Percentiles rank a stretch among this genome's conserved stretches.
These are phyloP conservation scores for Backusella westeae DNA, from an alignment of 192 early-diverging fungal species.

Conservation along the genomic window DNA sequence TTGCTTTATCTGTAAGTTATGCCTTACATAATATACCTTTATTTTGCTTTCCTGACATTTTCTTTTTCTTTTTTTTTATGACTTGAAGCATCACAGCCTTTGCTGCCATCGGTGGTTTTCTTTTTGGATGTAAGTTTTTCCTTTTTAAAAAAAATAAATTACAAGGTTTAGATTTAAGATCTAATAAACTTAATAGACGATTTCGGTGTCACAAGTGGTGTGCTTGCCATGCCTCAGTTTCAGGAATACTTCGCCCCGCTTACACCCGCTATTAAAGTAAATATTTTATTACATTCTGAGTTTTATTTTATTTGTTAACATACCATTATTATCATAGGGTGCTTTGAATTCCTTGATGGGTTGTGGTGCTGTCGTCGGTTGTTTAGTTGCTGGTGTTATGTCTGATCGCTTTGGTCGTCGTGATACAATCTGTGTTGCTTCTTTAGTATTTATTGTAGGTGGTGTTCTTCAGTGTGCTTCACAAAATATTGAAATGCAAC, in stretches of 20 bases:
- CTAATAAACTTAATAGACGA: conserved; percentile 42
- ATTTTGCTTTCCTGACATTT: background rate
- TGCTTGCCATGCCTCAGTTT: conserved; percentile 63
- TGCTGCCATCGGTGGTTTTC: conserved; percentile 62
- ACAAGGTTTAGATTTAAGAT: background rate
- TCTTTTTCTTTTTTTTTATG: background rate
- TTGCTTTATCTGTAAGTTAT: conserved; percentile 16
- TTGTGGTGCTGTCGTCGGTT: conserved; percentile 63
- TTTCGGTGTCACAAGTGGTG: conserved; percentile 68
- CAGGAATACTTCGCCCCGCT: conserved; percentile 47
- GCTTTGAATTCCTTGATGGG: conserved; percentile 41
- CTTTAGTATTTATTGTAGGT: conserved; percentile 51
- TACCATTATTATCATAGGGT: background rate
- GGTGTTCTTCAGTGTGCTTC: conserved; percentile 52
- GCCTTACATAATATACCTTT: background rate
- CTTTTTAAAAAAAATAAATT: background rate
- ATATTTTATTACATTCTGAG: conserved; percentile 42
- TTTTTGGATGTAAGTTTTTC: conserved; percentile 57
- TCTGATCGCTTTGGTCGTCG: conserved; percentile 48
- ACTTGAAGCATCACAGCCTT: conserved; percentile 43
- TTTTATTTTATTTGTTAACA: conserved; percentile 40
- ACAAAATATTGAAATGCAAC: conserved; percentile 42
- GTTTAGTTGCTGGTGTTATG: conserved; percentile 47
- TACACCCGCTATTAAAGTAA: conserved; percentile 31
- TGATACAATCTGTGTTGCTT: conserved; percentile 41